These are phyloP conservation scores for Clausena lansium DNA, from an alignment of 345 rosid genomes.

Conservation along the genomic window DNA sequence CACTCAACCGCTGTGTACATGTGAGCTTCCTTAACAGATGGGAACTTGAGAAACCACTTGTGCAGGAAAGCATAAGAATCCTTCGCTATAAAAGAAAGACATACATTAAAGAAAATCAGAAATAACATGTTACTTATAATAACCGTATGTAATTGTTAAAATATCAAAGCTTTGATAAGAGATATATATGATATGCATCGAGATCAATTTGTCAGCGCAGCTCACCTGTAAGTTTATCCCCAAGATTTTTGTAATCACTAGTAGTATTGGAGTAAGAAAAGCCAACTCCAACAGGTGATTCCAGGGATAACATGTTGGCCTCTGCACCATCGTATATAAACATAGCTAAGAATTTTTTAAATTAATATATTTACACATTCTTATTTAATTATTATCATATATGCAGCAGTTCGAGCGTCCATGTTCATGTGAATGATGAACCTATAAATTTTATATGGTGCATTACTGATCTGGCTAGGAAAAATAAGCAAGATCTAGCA, in stretches of 20 bases:
- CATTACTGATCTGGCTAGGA: neutral
- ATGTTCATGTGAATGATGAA: neutral
- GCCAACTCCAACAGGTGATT: too few species aligned
- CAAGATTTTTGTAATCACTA: too few species aligned
- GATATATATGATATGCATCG: neutral
- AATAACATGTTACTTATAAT: neutral
- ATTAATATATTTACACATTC: neutral
- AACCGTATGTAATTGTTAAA: neutral
- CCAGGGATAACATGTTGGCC: conserved; percentile 86
- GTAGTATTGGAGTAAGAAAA: too few species aligned
- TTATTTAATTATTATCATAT: neutral
- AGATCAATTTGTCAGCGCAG: neutral
- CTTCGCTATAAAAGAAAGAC: conserved; percentile 43
- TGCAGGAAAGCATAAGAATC: conserved; percentile 73
- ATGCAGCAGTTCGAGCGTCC: conserved; percentile 16
- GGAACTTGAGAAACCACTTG: conserved; percentile 72
- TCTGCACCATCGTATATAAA: conserved; percentile 42
- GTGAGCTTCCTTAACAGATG: too few species aligned
- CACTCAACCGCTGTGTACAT: too few species aligned
- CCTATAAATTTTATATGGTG: neutral
- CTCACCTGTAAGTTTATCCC: conserved; percentile 74
- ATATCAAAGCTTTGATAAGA: neutral
- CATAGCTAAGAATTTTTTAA: conserved; percentile 17
- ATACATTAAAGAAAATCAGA: conserved; percentile 1
- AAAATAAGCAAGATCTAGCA: neutral